Evolutionary conservation across 2,329 filamentous ascomycete genomes (phyloP).

Genomic region (Neopestalotiopsis sp.): DNA sequence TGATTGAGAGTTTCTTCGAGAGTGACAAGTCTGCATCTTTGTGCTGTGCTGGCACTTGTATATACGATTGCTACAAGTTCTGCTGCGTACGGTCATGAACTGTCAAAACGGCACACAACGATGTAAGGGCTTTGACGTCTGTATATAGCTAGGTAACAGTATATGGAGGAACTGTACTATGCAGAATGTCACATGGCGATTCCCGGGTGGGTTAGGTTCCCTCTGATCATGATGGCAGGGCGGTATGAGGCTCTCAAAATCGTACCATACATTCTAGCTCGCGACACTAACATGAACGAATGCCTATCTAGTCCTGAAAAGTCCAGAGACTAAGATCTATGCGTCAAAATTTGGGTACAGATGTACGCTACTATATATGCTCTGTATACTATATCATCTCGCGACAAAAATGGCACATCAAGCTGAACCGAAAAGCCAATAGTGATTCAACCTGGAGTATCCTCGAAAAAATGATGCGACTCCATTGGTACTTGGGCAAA

Average conservation of each 20-base stretch:
- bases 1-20: no score
- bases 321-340: not conserved
- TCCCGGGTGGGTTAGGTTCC: not conserved
- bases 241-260: slow-evolving; percentile 12
- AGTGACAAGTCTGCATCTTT: no score
- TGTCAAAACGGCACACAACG: not conserved
- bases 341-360: not conserved
- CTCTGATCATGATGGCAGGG: not conserved
- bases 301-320: not conserved
- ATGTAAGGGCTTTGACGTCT: not conserved
- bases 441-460: no score
- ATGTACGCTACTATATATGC: not conserved
- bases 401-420: no score
- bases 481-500: no score
- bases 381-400: not conserved
- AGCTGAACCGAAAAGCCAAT: no score
- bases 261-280: not conserved
- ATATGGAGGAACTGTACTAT: not conserved
- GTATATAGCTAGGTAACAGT: not conserved
- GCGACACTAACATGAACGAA: no score
- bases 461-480: no score
- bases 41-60: no score
- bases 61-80: no score
- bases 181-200: slow-evolving; percentile 9
- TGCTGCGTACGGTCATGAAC: not conserved